Evolutionary conservation across 345 rosid genomes (phyloP).

Genomic region (Sisymbrium irio): DNA sequence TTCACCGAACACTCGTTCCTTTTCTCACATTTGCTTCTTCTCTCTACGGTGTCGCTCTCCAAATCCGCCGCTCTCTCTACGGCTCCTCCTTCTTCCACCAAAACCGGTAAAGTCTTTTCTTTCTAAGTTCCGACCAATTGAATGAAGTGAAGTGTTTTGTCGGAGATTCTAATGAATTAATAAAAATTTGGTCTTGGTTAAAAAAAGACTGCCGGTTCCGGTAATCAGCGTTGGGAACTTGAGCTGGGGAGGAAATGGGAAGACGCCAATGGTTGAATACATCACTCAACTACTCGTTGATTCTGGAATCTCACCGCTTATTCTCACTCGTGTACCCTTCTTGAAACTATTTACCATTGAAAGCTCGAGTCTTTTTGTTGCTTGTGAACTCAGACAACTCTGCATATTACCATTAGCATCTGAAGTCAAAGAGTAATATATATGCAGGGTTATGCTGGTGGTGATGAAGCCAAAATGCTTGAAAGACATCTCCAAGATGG

Average conservation of each 20-base stretch:
- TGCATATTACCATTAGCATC: not conserved
- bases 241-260: conserved; percentile 94
- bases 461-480: conserved; percentile 89
- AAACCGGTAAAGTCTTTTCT: conserved; percentile 40
- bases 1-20: conserved; percentile 57
- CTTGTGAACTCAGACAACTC: not conserved
- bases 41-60: conserved; percentile 50
- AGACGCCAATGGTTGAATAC: conserved; percentile 92
- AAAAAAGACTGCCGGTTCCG: conserved; percentile 65
- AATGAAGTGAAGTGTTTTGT: not conserved
- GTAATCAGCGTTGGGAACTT: conserved; percentile 89
- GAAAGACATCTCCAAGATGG: conserved; percentile 53
- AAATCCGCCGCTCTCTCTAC: conserved; percentile 57
- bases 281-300: conserved; percentile 47
- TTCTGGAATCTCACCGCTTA: conserved; percentile 64
- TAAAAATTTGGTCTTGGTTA: not conserved
- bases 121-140: not conserved
- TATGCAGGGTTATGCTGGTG: conserved; percentile 81
- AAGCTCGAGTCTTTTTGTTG: too few species aligned
- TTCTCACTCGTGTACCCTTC: conserved; percentile 61
- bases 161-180: not conserved
- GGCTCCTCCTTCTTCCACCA: conserved; percentile 42
- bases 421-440: not conserved
- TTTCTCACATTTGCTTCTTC: conserved; percentile 55
- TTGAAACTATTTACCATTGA: not conserved